A percentile compares a stretch with the other conserved stretches of the same genome.
Conservation (phyloP, 106 monocot genomes). For the Platanthera zijinensis region DNA sequence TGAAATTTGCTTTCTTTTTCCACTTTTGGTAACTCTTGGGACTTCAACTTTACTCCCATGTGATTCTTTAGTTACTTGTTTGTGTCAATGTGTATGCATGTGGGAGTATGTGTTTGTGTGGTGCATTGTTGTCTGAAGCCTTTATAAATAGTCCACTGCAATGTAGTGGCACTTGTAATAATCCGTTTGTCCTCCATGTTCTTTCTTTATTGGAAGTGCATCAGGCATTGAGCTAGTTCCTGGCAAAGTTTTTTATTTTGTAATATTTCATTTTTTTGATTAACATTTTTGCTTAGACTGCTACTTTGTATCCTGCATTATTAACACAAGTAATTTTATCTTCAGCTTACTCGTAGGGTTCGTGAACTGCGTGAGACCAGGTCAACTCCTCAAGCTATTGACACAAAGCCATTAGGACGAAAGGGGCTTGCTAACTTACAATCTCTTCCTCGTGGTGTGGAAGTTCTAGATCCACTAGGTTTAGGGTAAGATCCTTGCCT, state of each 20-base stretch:
- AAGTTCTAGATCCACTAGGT: constrained; percentile 94
- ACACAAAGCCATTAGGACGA: constrained; percentile 43
- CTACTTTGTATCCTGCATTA: neutral
- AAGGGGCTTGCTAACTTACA: constrained; percentile 71
- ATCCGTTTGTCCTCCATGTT: neutral
- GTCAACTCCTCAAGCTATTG: constrained; percentile 55
- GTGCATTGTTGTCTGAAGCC: neutral
- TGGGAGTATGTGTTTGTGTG: neutral
- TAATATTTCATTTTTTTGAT: neutral
- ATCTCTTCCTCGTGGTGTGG: constrained; percentile 87
- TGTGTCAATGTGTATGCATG: neutral
- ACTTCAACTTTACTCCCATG: neutral
- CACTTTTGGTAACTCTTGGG: neutral
- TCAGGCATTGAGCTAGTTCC: neutral
- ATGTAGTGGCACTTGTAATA: no score
- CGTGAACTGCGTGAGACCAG: constrained; percentile 94
- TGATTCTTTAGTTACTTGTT: neutral
- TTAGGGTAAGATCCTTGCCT: constrained; percentile 53
- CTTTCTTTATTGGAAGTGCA: neutral
- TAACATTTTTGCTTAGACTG: neutral
- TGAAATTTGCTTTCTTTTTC: neutral
- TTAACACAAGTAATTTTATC: constrained; percentile 10
- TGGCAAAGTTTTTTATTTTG: neutral
- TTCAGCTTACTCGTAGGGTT: constrained; percentile 88
- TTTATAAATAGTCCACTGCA: neutral